A percentile compares a stretch with the other conserved stretches of the same genome.
Conservation (phyloP, 2,329 filamentous ascomycete genomes). For the Myriosclerotinia curreyana region DNA sequence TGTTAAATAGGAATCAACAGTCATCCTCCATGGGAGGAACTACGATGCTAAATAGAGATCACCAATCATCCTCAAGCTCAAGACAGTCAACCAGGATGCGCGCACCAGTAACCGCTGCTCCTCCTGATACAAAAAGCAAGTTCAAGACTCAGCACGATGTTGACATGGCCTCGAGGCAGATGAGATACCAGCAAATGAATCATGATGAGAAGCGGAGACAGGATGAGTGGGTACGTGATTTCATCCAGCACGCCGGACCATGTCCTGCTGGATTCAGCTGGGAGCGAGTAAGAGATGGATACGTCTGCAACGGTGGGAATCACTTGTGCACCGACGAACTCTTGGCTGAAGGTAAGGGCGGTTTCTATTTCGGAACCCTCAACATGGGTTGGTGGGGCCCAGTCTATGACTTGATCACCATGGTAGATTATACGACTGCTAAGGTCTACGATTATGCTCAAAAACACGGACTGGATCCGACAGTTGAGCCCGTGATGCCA, state of each 20-base stretch:
- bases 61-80: not conserved
- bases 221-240: slow-evolving; percentile 27
- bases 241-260: slow-evolving; percentile 16
- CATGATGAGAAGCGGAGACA: slow-evolving; percentile 25
- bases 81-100: not conserved
- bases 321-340: slow-evolving; percentile 29
- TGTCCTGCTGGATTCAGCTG: slow-evolving; percentile 25
- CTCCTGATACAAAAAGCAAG: slow-evolving; percentile 7
- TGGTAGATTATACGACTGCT: not conserved
- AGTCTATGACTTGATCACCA: not conserved
- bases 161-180: slow-evolving; percentile 28
- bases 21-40: not conserved
- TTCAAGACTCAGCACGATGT: slow-evolving; percentile 17
- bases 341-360: slow-evolving; percentile 30
- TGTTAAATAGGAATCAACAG: slow-evolving; percentile 3
- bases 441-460: not conserved
- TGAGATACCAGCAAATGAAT: slow-evolving; percentile 20
- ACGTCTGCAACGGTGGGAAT: slow-evolving; percentile 26
- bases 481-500: not conserved
- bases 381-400: slow-evolving; percentile 15
- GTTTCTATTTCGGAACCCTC: slow-evolving; percentile 19
- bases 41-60: slow-evolving; percentile 8
- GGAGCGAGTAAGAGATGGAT: slow-evolving; percentile 26
- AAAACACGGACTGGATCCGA: slow-evolving; percentile 1
- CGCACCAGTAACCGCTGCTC: slow-evolving; percentile 13